A percentile compares a stretch with the other conserved stretches of the same genome.
phyloP scores from a whole-genome alignment of 345 rosid genomes.

The Dipteronia sinensis region DNA sequence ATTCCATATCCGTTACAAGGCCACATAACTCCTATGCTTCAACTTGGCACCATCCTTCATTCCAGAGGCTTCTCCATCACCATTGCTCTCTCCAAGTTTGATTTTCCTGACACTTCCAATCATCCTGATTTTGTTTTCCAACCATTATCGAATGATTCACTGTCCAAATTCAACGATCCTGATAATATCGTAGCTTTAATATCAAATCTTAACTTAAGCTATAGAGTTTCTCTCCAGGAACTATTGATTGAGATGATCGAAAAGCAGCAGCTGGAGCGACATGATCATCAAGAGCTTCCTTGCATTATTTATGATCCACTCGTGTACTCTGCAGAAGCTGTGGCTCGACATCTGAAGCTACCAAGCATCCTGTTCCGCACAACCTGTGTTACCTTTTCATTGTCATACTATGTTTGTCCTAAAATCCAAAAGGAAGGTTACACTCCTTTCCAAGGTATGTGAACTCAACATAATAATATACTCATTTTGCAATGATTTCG shows the following conservation, averaged over 20 bases:
- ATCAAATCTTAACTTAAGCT: neutral
- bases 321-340: slow-evolving; percentile 43
- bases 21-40: slow-evolving; percentile 76
- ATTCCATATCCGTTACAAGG: slow-evolving; percentile 73
- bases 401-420: too few species aligned
- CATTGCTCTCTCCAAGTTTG: slow-evolving; percentile 42
- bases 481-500: too few species aligned
- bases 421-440: too few species aligned
- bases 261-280: neutral
- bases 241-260: slow-evolving; percentile 21
- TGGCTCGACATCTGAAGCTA: slow-evolving; percentile 38
- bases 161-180: too few species aligned
- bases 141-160: neutral
- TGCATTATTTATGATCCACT: slow-evolving; percentile 52
- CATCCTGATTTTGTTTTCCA: slow-evolving; percentile 44
- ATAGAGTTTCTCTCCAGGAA: slow-evolving; percentile 33
- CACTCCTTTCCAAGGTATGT: too few species aligned
- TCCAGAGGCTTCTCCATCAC: slow-evolving; percentile 62
- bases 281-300: slow-evolving; percentile 14
- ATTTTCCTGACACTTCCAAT: slow-evolving; percentile 38
- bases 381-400: too few species aligned
- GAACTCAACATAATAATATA: too few species aligned
- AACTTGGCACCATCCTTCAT: slow-evolving; percentile 57
- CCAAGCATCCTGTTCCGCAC: slow-evolving; percentile 43
- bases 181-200: too few species aligned